A percentile compares a stretch with the other conserved stretches of the same genome.
phyloP scores from a whole-genome alignment of 208 protist species.

The Wallacemonas sp. region DNA sequence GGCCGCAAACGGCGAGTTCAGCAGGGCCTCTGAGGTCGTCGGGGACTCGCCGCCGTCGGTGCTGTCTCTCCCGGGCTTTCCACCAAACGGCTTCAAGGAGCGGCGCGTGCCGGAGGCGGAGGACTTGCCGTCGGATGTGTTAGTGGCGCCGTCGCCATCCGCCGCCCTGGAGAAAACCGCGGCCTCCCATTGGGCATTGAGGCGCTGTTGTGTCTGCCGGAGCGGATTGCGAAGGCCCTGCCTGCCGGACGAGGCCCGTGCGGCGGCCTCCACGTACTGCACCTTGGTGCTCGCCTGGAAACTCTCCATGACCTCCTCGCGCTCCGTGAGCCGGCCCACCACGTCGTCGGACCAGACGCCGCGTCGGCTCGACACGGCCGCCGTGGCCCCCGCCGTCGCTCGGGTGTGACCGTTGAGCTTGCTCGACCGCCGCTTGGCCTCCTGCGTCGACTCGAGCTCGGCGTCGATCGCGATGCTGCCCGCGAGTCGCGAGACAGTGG shows the following conservation, averaged over 20 bases:
- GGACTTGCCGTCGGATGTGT: no score
- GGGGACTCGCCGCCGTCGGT: not conserved
- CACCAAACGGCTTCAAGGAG: no score
- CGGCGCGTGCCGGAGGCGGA: no score
- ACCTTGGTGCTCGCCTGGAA: not conserved
- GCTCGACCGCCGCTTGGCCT: not conserved
- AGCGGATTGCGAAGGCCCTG: slow-evolving; percentile 2
- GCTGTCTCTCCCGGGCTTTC: no score
- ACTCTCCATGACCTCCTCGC: not conserved
- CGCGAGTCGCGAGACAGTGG: not conserved
- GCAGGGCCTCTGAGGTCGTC: not conserved
- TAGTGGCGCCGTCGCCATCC: not conserved
- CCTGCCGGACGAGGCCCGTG: not conserved
- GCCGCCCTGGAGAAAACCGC: not conserved
- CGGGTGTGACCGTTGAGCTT: not conserved
- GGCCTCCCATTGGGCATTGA: not conserved
- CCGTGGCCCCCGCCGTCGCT: not conserved
- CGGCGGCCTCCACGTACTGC: slow-evolving; percentile 6
- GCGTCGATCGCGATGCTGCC: slow-evolving; percentile 2
- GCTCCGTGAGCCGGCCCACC: not conserved
- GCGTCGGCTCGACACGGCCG: not conserved
- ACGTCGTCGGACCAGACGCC: not conserved
- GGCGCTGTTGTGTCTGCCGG: not conserved
- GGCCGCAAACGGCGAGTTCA: not conserved
- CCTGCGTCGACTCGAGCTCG: not conserved